Base-by-base conservation (phyloP, 2,329 filamentous ascomycete genomes). In the Tolypocladium endophyticum region DNA sequence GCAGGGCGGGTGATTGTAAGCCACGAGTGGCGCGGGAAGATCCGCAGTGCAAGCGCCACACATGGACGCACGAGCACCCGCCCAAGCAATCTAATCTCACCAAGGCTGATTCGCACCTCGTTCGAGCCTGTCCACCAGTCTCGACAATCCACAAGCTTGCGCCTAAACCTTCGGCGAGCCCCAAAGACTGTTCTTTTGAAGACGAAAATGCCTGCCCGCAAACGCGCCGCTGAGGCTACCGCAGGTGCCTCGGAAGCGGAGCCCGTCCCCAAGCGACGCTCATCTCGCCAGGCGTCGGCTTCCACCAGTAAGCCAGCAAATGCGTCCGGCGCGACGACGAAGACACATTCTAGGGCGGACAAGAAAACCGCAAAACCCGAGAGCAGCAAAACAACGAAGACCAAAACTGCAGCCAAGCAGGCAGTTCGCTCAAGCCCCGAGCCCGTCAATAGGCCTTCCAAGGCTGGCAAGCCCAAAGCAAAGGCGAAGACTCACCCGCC, bases 231-330 rank as follows among this genome's bases (percentile, higher is more conserved):
- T 11, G 25, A 43, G 6, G 35, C 35, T n/a, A 14, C 54, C 20
- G 53, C 33, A 9, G 57, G 53, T 33, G 59, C 59, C 18, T 61
- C 61, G 6, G 60, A 59, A 4, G 55, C 57, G n/a, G 65, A 69
- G 57, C 63, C 68, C 8, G 20, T 61, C 3, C 60, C 66, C 57
- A 69, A 70, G 63, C 63, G 69, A 56, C 65, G 68, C 9, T 71
- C 68, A 18, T 61, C 64, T 50, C 69, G 69, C n/a, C 65, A 68
- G 53, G 65, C 66, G 2, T 61, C 64, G 0, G 61, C 59, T 1
- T 53, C 60, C 2, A 59, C 58, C 30, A 11, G 55, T n/a, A 8
- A 20, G n/a, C 36, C 28, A 25, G 11, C 25, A 3, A 50, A 3
- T 28, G 4, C 38, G 1, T 16, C 39, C 39, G 47, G 43, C 12